Evolutionary conservation across 352 stramenopile genomes (phyloP).

Genomic region (Phytopythium boreale): DNA sequence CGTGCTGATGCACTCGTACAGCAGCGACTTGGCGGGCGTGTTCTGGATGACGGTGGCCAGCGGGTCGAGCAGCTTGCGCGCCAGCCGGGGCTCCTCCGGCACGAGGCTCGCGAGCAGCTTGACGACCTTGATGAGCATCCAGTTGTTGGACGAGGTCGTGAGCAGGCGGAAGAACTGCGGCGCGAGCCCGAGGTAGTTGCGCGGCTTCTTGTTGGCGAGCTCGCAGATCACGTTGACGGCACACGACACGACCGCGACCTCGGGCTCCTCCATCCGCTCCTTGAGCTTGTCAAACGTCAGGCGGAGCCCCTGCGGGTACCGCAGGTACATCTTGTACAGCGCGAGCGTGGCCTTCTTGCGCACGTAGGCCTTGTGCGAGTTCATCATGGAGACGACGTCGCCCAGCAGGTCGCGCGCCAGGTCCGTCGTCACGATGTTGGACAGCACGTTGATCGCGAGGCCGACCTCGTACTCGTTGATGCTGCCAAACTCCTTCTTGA

Average conservation of each 20-base stretch:
- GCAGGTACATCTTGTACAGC: slow-evolving; percentile 98
- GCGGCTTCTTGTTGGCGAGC: slow-evolving; percentile 98
- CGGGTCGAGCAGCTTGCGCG: slow-evolving; percentile 97
- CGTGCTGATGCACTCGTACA: slow-evolving; percentile 98
- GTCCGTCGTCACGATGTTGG: slow-evolving; percentile 98
- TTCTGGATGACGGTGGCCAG: slow-evolving; percentile 97
- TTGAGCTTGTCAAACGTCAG: slow-evolving; percentile 98
- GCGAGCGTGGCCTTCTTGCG: slow-evolving; percentile 98
- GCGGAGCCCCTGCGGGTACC: slow-evolving; percentile 96
- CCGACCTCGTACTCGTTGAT: slow-evolving; percentile 95
- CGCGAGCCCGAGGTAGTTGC: slow-evolving; percentile 97
- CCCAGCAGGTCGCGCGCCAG: slow-evolving; percentile 92
- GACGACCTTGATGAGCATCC: slow-evolving; percentile 99
- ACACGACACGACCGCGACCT: slow-evolving; percentile 96
- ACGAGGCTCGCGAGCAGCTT: slow-evolving; percentile 98
- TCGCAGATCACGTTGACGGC: slow-evolving; percentile 99
- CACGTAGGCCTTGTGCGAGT: slow-evolving; percentile 94
- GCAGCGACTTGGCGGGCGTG: slow-evolving; percentile 97
- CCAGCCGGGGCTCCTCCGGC: slow-evolving; percentile 96
- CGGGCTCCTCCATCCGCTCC: slow-evolving; percentile 93
- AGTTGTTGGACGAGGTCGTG: slow-evolving; percentile 98
- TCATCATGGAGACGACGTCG: slow-evolving; percentile 91
- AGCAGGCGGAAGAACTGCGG: slow-evolving; percentile 98
- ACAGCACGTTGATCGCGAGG: slow-evolving; percentile 97
- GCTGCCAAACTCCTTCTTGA: slow-evolving; percentile 97